Conservation (phyloP, 768 basidiomycete genomes). For the Macrolepiota dolichaula region DNA sequence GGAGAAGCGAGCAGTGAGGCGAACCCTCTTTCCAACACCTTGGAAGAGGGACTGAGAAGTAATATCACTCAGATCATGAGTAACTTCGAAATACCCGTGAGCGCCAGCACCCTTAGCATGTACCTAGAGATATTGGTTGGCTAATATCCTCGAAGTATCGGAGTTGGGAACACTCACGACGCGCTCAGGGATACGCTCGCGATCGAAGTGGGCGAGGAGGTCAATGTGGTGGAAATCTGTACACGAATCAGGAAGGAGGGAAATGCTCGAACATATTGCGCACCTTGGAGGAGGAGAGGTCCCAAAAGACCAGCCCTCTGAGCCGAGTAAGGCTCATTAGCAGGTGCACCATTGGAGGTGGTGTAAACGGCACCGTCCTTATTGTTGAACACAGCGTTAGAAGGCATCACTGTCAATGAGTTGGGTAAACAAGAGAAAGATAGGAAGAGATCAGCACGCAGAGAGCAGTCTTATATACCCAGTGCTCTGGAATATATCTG, state of each 20-base stretch:
- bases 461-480: constrained; percentile 1
- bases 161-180: constrained; percentile 47
- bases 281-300: constrained; percentile 87
- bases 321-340: constrained; percentile 70
- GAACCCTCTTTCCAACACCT: constrained; percentile 63
- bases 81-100: constrained; percentile 90
- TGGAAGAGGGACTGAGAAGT: constrained; percentile 69
- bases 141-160: not conserved
- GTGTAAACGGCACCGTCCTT: constrained; percentile 72
- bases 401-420: constrained; percentile 48
- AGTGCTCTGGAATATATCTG: not conserved
- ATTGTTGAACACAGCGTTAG: constrained; percentile 49
- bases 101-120: constrained; percentile 93
- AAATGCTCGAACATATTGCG: constrained; percentile 15
- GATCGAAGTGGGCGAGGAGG: constrained; percentile 87
- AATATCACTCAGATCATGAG: constrained; percentile 80
- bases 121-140: constrained; percentile 47
- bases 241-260: constrained; percentile 13
- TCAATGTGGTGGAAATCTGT: constrained; percentile 88
- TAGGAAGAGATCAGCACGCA: not conserved
- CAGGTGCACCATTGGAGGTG: constrained; percentile 81
- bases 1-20: constrained; percentile 83
- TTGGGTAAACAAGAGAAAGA: constrained; percentile 16
- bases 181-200: constrained; percentile 95
- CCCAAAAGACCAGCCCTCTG: constrained; percentile 74